Evolutionary conservation across 163 green algal species (phyloP), one percentile per base, ranked within the genome.

Genomic region (Chlorella variabilis): DNA sequence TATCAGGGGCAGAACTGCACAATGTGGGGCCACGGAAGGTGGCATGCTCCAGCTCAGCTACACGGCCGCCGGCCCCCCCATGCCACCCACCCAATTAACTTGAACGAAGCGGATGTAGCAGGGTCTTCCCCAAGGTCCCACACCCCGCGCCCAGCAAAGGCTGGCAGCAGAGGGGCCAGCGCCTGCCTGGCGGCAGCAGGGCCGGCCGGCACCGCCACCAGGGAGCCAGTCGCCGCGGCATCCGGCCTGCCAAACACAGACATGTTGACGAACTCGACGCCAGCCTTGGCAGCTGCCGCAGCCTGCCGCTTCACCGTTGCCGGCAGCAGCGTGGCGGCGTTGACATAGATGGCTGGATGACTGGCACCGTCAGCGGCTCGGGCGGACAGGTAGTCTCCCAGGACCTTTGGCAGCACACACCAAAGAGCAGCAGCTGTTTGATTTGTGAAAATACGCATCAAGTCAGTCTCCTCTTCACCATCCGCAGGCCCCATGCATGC

Each of bases 221-320:
- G 81, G 45, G 71, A 38, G 21, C 82, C 81, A 17, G 83, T 78
- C 4, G 84, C 71, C 18, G 90, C 90, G 21, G 88, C 90, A 76
- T 91, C 89, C 34, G 90, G 90, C 11, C 90, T 81, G 33, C 90
- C 90, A 87, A 91, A 94, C 23, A 94, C 89, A 3, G 89, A 84
- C 11, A 68, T 81, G 36, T 84, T 76, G 1, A 91, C 7, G 71
- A 86, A 90, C 0, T 41, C 34, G 11, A 90, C 71, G 11, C 83
- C 86, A 0, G 34, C n/a, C 13, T 23, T 39, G 0, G 54, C 48
- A 6, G 85, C 79, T 20, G 75, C 31, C 0, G 41, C 48, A 2
- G 83, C 83, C 29, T 85, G 80, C 8, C 68, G 45, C 20, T 59
- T 58, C 17, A 85, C 75, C 5, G 76, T 89, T 17, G 73, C 71